Base-by-base conservation (phyloP, 2,329 filamentous ascomycete species). In the Trichoderma hamatum region DNA sequence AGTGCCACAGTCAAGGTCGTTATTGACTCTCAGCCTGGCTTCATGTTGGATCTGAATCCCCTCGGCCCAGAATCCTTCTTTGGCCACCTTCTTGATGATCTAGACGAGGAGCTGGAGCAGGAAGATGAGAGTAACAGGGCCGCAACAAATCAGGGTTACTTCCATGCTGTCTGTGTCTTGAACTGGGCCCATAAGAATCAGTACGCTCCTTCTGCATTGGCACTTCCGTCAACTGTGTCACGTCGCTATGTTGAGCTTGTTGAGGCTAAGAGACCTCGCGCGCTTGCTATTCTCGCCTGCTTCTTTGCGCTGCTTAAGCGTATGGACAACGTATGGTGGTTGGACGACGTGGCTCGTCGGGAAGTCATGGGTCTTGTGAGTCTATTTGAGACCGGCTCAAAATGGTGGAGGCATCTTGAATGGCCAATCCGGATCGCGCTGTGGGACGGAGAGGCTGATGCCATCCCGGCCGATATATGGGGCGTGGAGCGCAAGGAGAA, bases 291-390 rank as follows among this genome's bases (percentile, higher is more conserved):
- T 43, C 82, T 91, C 1, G 89, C 88, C 7, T 89, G 87, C 76
- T 91, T 90, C 76, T 90, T 90, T 73, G 89, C 88, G 32, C 80
- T 90, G 46, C 81, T 92, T 58, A 89, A 89, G 74, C 84, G 84
- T 39, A 81, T 90, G 71, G 86, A 90, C 70, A 78, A 82, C 19
- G 81, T 89, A 19, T 93, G 90, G 90, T 93, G 90, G 90, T 80
- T 92, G 32, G 84, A 88, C 24, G 89, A 90, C 49, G 89, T 91
- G 74, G 86, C 89, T 9, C 84, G 85, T 19, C 85, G 88, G 67
- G 88, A 92, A 73, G 86, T 92, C 19, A 85, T 88, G 75, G 89
- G 89, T 24, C 83, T 91, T 28, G 83, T 88, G 24, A 84, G 84
- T 43, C 78, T 88, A 43, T 89, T 89, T 75, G 85, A 88, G 73